Base-by-base conservation (phyloP, 2,329 filamentous ascomycete species). In the Apiospora saccharicola region DNA sequence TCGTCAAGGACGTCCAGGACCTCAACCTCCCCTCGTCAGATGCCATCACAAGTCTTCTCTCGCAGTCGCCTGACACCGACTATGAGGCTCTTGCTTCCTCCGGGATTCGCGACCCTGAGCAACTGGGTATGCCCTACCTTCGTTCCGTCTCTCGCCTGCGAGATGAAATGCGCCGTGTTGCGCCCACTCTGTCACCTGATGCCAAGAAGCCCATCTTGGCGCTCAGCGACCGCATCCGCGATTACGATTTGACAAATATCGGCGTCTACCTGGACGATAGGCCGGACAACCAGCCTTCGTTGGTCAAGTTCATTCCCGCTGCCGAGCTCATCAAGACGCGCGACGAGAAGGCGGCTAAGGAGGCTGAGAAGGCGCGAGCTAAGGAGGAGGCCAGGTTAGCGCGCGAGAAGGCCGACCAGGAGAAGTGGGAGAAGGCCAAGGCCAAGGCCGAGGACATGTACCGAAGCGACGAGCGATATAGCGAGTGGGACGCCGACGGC, bases 241-340 rank as follows among this genome's bases (percentile, higher is more conserved):
- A 98, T 80, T 87, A 90, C 13, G 91, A 95, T 72, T 89, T 98
- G 14, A 95, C 93, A 77, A 91, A 95, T 72, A 85, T 97, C 0
- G 94, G 92, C 49, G 92, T 98, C 72, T 97, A 97, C 79, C 90
- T 98, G 0, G 95, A 98, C 79, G 95, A 98, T 78, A 90, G 94
- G 69, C 85, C 84, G n/a, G 89, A 88, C 67, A 85, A 85, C 71
- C 87, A 87, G 79, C 92, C 90, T 0, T 94, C 94, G 0, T 87
- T 98, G 44, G 92, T 98, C 74, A 91, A 90, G 77, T 90, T 91
- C 73, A 84, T 90, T 13, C 87, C 89, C 0, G 87, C 86, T 4
- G 83, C 86, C 4, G 87, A 90, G 74, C 82, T 91, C 37, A 86
- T 91, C 47, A 87, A 88, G 2, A 86, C 88, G 3, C 84, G 87